phyloP scores from a whole-genome alignment of 441 rosid species.

The Arabidopsis lyrata region DNA sequence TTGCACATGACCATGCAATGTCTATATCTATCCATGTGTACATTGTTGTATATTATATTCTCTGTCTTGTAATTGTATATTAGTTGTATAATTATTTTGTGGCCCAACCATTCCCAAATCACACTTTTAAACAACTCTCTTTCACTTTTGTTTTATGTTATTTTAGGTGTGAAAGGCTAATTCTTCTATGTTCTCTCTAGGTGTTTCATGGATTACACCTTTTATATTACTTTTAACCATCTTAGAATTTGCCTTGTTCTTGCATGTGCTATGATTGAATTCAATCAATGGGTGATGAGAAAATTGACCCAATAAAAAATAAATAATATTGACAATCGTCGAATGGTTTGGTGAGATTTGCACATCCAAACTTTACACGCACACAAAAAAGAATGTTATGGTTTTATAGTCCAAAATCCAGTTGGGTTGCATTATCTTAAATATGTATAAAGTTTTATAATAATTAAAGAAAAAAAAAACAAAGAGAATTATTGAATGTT shows the following conservation, averaged over 20 bases:
- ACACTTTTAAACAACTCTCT: conserved; percentile 45
- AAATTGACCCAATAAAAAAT: conserved; percentile 19
- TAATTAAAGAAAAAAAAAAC: conserved; percentile 1
- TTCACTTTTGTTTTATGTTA: conserved; percentile 41
- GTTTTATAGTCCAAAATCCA: conserved; percentile 32
- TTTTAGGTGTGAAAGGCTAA: conserved; percentile 38
- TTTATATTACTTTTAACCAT: conserved; percentile 13
- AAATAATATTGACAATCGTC: conserved; percentile 5
- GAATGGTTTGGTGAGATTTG: conserved; percentile 43
- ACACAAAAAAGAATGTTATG: neutral
- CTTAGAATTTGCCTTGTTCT: conserved; percentile 26
- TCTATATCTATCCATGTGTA: conserved; percentile 23
- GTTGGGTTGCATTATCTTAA: conserved; percentile 36
- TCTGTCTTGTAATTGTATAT: conserved; percentile 11
- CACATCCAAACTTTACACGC: neutral
- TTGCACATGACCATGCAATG: conserved; percentile 37
- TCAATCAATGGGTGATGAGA: conserved; percentile 31
- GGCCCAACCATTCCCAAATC: conserved; percentile 39
- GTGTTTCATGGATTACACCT: conserved; percentile 43
- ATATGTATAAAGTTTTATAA: conserved; percentile 16
- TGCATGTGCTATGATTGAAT: conserved; percentile 40
- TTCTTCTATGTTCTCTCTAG: conserved; percentile 42
- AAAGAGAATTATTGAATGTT: conserved; percentile 40
- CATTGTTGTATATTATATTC: conserved; percentile 17
- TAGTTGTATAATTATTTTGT: neutral